These are phyloP conservation scores for Suillus lakei DNA, from an alignment of 768 basidiomycete species.

Conservation along the genomic window DNA sequence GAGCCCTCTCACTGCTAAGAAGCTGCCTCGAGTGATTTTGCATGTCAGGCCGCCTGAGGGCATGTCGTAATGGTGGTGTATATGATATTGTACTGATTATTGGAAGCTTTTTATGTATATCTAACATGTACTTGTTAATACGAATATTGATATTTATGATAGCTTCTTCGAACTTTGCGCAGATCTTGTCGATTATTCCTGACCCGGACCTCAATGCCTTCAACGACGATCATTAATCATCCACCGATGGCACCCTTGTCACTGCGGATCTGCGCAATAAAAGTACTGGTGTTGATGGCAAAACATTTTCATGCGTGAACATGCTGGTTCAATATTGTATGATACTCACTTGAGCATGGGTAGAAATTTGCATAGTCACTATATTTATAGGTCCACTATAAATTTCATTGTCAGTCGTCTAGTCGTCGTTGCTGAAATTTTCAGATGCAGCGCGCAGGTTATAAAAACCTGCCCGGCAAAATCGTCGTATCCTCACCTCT, in stretches of 20 bases:
- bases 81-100: not conserved
- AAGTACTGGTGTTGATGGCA: not conserved
- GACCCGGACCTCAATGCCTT: not conserved
- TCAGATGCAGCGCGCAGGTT: too few relatives aligned
- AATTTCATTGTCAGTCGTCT: not conserved
- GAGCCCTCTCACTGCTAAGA: conserved; percentile 37
- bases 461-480: too few relatives aligned
- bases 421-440: too few relatives aligned
- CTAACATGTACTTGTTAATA: not conserved
- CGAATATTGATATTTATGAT: not conserved
- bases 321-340: not conserved
- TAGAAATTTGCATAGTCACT: not conserved
- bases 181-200: not conserved
- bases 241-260: not conserved
- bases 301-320: not conserved
- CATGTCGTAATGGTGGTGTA: conserved; percentile 4
- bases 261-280: too few relatives aligned
- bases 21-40: conserved; percentile 58
- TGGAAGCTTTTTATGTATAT: not conserved
- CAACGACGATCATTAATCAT: not conserved
- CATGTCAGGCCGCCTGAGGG: conserved; percentile 51
- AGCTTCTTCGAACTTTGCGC: not conserved
- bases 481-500: too few relatives aligned
- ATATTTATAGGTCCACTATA: not conserved
- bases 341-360: not conserved